Conservation (phyloP, 176 grass and related monocot genomes). For the Musa beccarii region DNA sequence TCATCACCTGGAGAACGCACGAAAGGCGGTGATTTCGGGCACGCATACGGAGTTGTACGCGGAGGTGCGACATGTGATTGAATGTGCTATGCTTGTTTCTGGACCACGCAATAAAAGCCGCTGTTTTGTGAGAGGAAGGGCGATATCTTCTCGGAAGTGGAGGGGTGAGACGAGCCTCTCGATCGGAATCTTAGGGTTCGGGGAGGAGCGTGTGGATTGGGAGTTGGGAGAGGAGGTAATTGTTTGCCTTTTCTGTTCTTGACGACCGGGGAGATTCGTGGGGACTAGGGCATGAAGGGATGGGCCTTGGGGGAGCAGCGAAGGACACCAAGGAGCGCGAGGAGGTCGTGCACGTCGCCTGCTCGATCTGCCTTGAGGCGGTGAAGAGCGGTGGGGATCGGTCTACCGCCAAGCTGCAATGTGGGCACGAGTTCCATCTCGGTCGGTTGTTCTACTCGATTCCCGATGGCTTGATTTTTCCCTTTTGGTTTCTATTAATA, state of each 20-base stretch:
- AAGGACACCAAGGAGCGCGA: conserved; percentile 14
- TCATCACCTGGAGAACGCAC: neutral
- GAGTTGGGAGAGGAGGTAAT: neutral
- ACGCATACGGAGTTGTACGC: neutral
- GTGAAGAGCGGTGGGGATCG: conserved; percentile 42
- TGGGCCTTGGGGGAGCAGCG: conserved; percentile 8
- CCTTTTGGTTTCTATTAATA: neutral
- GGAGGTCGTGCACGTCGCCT: conserved; percentile 24
- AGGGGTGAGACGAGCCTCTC: neutral
- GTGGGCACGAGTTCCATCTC: conserved; percentile 87
- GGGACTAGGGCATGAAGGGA: conserved; percentile 1
- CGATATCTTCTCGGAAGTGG: neutral
- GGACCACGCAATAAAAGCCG: neutral
- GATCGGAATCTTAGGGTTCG: neutral
- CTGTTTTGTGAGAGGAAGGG: neutral
- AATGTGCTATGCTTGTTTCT: neutral
- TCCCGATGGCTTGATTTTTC: neutral
- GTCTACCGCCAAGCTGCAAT: conserved; percentile 78
- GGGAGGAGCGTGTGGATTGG: neutral
- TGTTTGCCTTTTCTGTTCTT: neutral
- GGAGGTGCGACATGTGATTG: neutral
- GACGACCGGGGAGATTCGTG: neutral
- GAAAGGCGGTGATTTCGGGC: neutral
- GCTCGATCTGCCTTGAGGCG: conserved; percentile 90
- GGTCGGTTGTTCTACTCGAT: conserved; percentile 25